Conservation (phyloP, 1,284 basidiomycete species). For the Cystobasidium slooffiae region DNA sequence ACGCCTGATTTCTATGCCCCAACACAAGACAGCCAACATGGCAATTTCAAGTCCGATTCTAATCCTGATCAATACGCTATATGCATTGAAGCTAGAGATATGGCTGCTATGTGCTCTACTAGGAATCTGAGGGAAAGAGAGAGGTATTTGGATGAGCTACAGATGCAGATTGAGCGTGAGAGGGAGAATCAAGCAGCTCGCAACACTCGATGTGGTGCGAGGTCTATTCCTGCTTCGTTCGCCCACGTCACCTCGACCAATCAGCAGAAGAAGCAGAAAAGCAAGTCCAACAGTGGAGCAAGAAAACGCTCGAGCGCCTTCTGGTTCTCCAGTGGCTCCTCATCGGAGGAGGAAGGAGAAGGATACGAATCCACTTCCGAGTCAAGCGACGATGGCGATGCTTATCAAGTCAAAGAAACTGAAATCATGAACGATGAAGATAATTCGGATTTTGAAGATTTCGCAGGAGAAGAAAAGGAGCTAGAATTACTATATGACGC, state of each 20-base stretch:
- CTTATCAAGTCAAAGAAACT: background rate
- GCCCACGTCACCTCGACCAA: background rate
- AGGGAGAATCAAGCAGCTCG: background rate
- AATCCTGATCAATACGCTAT: conserved; percentile 75
- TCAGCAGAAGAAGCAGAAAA: conserved; percentile 68
- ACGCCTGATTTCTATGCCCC: background rate
- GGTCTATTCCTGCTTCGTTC: background rate
- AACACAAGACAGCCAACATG: conserved; percentile 20
- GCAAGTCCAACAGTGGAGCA: conserved; percentile 40
- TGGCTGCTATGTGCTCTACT: conserved; percentile 66
- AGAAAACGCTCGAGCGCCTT: conserved; percentile 59
- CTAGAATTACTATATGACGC: background rate
- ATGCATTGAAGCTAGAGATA: conserved; percentile 83
- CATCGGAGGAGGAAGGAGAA: conserved; percentile 60
- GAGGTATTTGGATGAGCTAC: conserved; percentile 69
- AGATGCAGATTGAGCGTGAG: conserved; percentile 54
- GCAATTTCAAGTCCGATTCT: conserved; percentile 14
- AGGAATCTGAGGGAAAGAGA: conserved; percentile 61
- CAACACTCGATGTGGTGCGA: background rate
- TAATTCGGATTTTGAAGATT: conserved; percentile 28
- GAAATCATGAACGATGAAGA: conserved; percentile 8
- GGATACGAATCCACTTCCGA: background rate
- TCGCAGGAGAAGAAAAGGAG: background rate
- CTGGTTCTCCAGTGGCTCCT: conserved; percentile 61
- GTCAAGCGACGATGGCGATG: background rate